Base-by-base conservation (phyloP, 2,329 filamentous ascomycete species). In the Aspergillus pseudoglaucus region DNA sequence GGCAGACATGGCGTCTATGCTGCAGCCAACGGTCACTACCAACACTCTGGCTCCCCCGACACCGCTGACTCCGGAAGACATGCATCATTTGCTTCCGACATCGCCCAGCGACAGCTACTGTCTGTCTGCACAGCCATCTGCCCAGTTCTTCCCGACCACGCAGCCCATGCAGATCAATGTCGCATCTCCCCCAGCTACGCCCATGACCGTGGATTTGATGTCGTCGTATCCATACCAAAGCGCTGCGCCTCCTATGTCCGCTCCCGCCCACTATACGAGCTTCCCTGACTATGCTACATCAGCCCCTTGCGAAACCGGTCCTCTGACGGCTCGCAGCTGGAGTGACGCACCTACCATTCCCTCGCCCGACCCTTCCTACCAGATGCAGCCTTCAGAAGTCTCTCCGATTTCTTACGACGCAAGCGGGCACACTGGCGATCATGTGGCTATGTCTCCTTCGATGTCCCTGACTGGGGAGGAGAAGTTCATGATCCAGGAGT, bases 401-500 rank as follows among this genome's bases (percentile, higher is more conserved):
- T 65, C 69, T 4, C 63, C 68, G 3, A 62, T 70, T 47, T 60
- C 65, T 4, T 71, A 69, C 44, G 64, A 70, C 25, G 55, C 63
- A 18, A 57, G 62, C 12, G 60, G 65, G 33, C 53, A 56, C 32
- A 50, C 57, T 18, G 57, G 60, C n/a, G 56, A 58, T 17, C 59
- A 60, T 48, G 63, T 59, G 9, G 63, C 59, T 15, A 58, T 66
- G 47, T 58, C 53, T 43, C 57, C 56, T 42, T 55, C 47, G 9
- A 55, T 55, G 6, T 51, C 63, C 38, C 68, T 67, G 56, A 58
- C 57, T 33, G 63, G 64, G 1, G 68, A 73, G 52, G 63, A 63
- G 1, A 68, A 73, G 52, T 73, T 73, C 51, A 61, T 65, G 48
- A 72, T 74, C 44, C 67, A 70, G 44, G 71, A 73, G 49, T 74